phyloP scores from a whole-genome alignment of 1,284 basidiomycete genomes.

The Fistulinella cinereoalba region DNA sequence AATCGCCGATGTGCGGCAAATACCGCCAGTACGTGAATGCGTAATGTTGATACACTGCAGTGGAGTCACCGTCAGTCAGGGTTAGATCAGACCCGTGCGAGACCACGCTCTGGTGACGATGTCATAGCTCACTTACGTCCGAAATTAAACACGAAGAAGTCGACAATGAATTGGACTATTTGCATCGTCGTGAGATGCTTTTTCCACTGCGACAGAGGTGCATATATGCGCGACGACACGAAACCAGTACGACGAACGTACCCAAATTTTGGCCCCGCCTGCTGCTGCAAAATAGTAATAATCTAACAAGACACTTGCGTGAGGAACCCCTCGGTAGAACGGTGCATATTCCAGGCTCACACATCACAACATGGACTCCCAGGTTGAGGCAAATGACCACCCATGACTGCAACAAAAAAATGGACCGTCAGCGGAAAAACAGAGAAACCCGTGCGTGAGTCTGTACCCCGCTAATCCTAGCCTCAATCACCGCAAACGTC shows the following conservation, averaged over 20 bases:
- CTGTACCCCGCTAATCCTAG: slow-evolving; percentile 84
- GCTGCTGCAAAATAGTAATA: slow-evolving; percentile 86
- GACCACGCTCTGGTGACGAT: background rate
- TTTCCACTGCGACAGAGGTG: slow-evolving; percentile 70
- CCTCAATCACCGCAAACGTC: slow-evolving; percentile 91
- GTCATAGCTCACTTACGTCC: slow-evolving; percentile 64
- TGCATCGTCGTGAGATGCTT: slow-evolving; percentile 94
- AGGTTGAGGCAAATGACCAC: slow-evolving; percentile 90
- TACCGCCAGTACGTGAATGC: slow-evolving; percentile 59
- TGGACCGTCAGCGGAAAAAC: slow-evolving; percentile 15
- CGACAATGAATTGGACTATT: slow-evolving; percentile 91
- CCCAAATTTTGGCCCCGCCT: slow-evolving; percentile 81
- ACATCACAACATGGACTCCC: slow-evolving; percentile 96
- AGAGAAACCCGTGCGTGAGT: slow-evolving; percentile 22
- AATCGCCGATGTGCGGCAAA: slow-evolving; percentile 73
- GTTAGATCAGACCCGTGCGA: slow-evolving; percentile 6
- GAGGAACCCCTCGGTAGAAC: background rate
- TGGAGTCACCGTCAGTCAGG: slow-evolving; percentile 1
- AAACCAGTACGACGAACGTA: slow-evolving; percentile 37
- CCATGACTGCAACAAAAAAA: slow-evolving; percentile 70
- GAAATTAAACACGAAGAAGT: slow-evolving; percentile 84
- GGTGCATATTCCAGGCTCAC: slow-evolving; percentile 46
- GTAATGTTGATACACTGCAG: slow-evolving; percentile 81
- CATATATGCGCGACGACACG: slow-evolving; percentile 2
- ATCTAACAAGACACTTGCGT: slow-evolving; percentile 48